Conservation (phyloP, 176 grass and related monocot species). For the Raddia guianensis region DNA sequence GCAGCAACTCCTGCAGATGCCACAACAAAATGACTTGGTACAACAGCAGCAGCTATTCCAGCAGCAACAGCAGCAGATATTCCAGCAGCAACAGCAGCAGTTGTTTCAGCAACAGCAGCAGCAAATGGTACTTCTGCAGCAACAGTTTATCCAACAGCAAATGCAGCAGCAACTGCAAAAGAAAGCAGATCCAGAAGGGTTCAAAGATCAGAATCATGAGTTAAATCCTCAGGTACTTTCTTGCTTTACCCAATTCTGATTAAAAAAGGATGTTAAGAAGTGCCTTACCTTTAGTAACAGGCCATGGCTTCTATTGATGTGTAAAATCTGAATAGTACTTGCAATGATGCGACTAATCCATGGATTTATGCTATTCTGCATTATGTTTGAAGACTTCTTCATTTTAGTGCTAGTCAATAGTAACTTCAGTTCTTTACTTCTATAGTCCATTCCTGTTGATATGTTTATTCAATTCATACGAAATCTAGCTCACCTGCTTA, state of each 20-base stretch:
- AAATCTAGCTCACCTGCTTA: constrained; percentile 26
- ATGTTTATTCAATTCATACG: not conserved
- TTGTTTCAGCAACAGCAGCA: constrained; percentile 61
- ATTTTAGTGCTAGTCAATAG: constrained; percentile 8
- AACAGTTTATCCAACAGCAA: constrained; percentile 56
- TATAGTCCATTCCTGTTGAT: constrained; percentile 10
- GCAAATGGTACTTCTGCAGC: constrained; percentile 57
- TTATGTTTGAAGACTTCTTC: not conserved
- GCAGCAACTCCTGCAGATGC: constrained; percentile 41
- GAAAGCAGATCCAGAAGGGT: constrained; percentile 51
- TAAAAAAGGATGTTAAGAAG: not conserved
- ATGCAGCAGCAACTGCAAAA: constrained; percentile 52
- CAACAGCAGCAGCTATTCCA: constrained; percentile 54
- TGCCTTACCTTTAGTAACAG: constrained; percentile 4
- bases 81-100: constrained; percentile 42
- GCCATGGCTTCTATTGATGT: not conserved
- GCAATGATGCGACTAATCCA: not conserved
- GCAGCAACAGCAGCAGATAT: constrained; percentile 58
- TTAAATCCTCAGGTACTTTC: constrained; percentile 53
- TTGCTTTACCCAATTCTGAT: constrained; percentile 13
- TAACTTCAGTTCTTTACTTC: constrained; percentile 2
- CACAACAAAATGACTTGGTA: constrained; percentile 36
- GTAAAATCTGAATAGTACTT: constrained; percentile 9
- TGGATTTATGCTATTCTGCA: not conserved
- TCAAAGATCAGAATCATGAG: constrained; percentile 36